phyloP scores from a whole-genome alignment of 257 asterid genomes.

The Nicotiana attenuata region DNA sequence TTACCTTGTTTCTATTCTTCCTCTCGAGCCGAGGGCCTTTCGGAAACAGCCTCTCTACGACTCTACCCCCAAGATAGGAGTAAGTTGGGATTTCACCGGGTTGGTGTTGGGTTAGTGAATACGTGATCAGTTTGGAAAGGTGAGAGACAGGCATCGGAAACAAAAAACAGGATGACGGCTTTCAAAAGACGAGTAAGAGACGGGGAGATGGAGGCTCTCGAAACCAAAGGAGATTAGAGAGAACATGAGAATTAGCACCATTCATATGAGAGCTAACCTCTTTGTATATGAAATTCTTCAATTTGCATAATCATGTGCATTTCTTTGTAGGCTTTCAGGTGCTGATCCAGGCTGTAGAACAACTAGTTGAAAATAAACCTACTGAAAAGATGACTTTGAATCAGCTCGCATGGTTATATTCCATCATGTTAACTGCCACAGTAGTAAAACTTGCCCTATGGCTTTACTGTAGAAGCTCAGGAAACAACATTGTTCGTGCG shows the following conservation, averaged over 20 bases:
- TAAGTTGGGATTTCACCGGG: no score
- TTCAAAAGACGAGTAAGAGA: not conserved
- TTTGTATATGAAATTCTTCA: not conserved
- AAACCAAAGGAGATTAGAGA: not conserved
- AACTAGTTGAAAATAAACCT: conserved; percentile 18
- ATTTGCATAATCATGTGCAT: not conserved
- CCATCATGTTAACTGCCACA: conserved; percentile 38
- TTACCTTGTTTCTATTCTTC: no score
- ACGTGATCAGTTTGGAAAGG: no score
- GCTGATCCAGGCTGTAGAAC: conserved; percentile 19
- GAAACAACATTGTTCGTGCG: conserved; percentile 33
- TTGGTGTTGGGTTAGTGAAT: no score
- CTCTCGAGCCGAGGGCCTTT: no score
- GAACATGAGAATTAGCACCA: not conserved
- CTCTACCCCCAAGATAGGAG: no score
- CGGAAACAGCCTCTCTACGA: no score
- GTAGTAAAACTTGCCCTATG: conserved; percentile 35
- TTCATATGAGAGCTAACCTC: not conserved
- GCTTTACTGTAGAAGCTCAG: conserved; percentile 43
- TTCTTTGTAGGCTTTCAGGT: conserved; percentile 16
- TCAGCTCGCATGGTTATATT: conserved; percentile 30
- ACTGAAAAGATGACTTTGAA: conserved; percentile 18
- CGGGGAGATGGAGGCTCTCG: not conserved
- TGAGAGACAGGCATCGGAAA: not conserved
- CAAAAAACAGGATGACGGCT: not conserved